These are phyloP conservation scores for Boletales sp. DNA, from an alignment of 768 basidiomycete genomes.

Conservation along the genomic window DNA sequence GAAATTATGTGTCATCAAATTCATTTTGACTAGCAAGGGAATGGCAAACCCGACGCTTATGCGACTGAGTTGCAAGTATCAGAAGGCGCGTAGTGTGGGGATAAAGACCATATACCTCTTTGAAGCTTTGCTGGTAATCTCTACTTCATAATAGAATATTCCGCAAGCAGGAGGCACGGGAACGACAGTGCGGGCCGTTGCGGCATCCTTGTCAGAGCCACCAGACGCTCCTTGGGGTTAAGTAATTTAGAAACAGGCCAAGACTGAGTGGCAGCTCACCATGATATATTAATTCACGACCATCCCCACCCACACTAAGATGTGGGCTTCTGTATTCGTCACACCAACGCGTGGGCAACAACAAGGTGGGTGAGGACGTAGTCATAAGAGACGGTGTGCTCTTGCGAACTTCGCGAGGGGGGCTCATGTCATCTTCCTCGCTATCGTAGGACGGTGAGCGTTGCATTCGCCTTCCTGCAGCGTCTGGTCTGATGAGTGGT, in stretches of 20 bases:
- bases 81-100: constrained; percentile 10
- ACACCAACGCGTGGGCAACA: constrained; percentile 77
- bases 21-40: not conserved
- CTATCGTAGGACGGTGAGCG: constrained; percentile 52
- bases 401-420: constrained; percentile 40
- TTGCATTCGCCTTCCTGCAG: constrained; percentile 17
- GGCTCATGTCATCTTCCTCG: constrained; percentile 63
- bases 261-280: constrained; percentile 39
- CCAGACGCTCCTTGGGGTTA: constrained; percentile 43
- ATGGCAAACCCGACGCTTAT: constrained; percentile 73
- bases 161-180: constrained; percentile 84
- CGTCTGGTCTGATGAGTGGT: constrained; percentile 18
- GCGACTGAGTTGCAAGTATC: constrained; percentile 43
- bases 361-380: constrained; percentile 39
- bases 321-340: constrained; percentile 58
- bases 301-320: constrained; percentile 64
- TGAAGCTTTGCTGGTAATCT: constrained; percentile 71
- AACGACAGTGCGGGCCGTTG: constrained; percentile 72
- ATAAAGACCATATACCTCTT: constrained; percentile 56
- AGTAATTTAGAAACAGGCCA: constrained; percentile 1
- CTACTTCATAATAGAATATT: constrained; percentile 92
- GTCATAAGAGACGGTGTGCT: constrained; percentile 19
- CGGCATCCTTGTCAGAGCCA: constrained; percentile 76
- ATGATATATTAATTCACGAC: constrained; percentile 68
- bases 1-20: constrained; percentile 11